Evolutionary conservation across 2,329 filamentous ascomycete species (phyloP).

Genomic region (Alternaria brassicae): DNA sequence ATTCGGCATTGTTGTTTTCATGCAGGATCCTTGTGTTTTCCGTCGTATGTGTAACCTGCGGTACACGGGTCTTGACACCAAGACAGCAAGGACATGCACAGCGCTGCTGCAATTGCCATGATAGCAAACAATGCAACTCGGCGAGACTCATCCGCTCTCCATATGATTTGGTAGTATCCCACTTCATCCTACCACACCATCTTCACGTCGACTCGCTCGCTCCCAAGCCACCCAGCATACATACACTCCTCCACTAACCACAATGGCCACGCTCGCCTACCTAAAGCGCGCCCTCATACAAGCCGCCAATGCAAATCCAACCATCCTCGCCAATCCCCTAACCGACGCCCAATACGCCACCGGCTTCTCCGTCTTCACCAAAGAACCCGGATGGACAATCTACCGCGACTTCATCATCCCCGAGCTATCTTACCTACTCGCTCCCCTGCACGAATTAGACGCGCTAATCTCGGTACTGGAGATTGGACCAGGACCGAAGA

Average conservation of each 20-base stretch:
- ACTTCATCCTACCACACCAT: not conserved
- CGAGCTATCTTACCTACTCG: slow-evolving; percentile 55
- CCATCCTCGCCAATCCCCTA: not conserved
- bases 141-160: not conserved
- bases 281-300: not conserved
- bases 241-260: not conserved
- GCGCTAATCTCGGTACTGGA: slow-evolving; percentile 62
- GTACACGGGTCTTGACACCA: not conserved
- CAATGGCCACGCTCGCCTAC: not conserved
- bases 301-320: not conserved
- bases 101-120: not conserved
- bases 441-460: slow-evolving; percentile 53
- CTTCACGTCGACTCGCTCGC: not conserved
- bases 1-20: no score
- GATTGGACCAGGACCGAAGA: slow-evolving; percentile 65
- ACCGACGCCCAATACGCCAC: not conserved
- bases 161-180: not conserved
- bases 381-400: slow-evolving; percentile 44
- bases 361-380: slow-evolving; percentile 57
- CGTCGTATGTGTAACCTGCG: no score
- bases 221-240: not conserved
- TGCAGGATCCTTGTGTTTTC: no score
- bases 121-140: not conserved
- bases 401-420: slow-evolving; percentile 54
- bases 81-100: not conserved